Evolutionary conservation across 2,329 filamentous ascomycete genomes (phyloP).

Genomic region (Pseudogymnoascus sp.): DNA sequence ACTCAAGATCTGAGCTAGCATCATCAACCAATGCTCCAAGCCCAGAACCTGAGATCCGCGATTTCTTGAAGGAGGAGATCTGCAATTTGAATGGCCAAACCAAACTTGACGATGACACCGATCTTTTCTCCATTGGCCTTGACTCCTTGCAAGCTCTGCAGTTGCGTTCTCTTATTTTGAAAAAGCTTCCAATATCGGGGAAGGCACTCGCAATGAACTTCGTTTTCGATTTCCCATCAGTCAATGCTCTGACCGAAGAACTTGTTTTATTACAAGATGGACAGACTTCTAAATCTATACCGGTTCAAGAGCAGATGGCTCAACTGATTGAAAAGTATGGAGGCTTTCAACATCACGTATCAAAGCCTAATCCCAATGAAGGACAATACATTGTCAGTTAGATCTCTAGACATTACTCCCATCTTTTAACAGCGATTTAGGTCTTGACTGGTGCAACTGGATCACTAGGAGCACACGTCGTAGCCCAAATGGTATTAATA

Average conservation of each 20-base stretch:
- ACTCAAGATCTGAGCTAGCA: conserved; percentile 24
- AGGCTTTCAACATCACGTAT: conserved; percentile 25
- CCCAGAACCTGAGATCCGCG: conserved; percentile 6
- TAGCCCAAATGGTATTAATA: conserved; percentile 49
- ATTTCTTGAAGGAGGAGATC: conserved; percentile 21
- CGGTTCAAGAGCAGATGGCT: conserved; percentile 32
- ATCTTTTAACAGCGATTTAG: conserved; percentile 19
- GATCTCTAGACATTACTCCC: neutral
- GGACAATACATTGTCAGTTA: conserved; percentile 16
- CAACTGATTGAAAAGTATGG: conserved; percentile 38
- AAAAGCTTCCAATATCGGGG: conserved; percentile 40
- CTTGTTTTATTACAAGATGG: conserved; percentile 31
- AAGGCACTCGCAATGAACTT: conserved; percentile 44
- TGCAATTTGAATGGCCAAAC: conserved; percentile 8
- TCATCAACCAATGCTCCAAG: conserved; percentile 8
- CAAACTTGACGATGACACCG: conserved; percentile 32
- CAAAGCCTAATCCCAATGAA: conserved; percentile 4
- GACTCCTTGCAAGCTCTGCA: conserved; percentile 52
- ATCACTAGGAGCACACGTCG: conserved; percentile 52
- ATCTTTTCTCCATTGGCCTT: conserved; percentile 50
- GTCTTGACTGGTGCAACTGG: conserved; percentile 58
- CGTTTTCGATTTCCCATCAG: conserved; percentile 48
- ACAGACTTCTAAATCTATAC: neutral
- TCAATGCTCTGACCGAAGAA: conserved; percentile 37
- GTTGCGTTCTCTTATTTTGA: conserved; percentile 43